Evolutionary conservation across 2,329 filamentous ascomycete genomes (phyloP).

Genomic region (Phoma herbarum): DNA sequence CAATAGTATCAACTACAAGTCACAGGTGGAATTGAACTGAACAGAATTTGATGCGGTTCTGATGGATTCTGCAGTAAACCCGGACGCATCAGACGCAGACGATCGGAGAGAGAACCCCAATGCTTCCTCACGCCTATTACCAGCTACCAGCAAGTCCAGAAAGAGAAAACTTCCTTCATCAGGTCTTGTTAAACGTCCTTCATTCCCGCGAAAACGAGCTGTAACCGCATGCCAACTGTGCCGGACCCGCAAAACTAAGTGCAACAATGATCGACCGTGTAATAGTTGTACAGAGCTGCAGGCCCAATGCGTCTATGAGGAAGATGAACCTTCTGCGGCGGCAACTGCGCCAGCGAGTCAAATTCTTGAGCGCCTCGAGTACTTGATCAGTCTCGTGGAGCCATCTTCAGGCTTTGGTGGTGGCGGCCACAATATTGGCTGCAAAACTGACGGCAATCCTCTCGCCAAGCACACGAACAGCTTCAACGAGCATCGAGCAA

Average conservation of each 20-base stretch:
- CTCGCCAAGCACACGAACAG: background rate
- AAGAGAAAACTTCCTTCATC: constrained; percentile 4
- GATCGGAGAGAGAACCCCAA: background rate
- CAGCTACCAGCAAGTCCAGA: background rate
- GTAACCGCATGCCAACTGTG: constrained; percentile 20
- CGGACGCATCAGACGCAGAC: background rate
- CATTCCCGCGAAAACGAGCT: constrained; percentile 15
- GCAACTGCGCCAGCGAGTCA: constrained; percentile 4
- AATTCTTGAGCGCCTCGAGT: constrained; percentile 19
- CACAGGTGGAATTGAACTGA: background rate
- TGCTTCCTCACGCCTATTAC: background rate
- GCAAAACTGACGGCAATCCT: background rate
- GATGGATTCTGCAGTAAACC: background rate
- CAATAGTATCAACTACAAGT: background rate
- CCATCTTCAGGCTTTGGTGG: background rate
- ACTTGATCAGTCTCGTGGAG: constrained; percentile 18
- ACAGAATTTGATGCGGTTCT: background rate
- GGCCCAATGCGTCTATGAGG: constrained; percentile 21
- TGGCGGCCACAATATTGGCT: no score
- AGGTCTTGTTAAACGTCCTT: background rate
- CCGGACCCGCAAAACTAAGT: constrained; percentile 24
- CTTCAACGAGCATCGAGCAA: background rate
- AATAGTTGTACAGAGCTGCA: no score
- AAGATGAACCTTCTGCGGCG: constrained; percentile 8
- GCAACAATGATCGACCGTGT: constrained; percentile 27